Conservation (phyloP, 495 filamentous ascomycete species). For the Penicillium roqueforti region DNA sequence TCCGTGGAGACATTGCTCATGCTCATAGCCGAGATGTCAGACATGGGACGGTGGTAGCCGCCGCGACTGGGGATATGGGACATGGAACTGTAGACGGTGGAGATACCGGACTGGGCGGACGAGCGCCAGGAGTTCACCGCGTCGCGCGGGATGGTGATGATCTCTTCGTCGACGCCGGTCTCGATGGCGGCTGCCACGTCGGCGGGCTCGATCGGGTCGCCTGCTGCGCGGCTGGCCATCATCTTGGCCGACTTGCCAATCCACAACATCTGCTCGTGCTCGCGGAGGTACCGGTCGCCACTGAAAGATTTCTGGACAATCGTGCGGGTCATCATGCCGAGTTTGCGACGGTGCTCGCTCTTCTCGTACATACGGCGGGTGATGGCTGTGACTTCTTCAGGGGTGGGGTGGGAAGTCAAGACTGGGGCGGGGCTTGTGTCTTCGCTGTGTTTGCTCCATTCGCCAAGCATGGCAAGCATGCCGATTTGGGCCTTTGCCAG, state of each 20-base stretch:
- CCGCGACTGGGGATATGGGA: conserved; percentile 26
- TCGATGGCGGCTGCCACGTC: conserved; percentile 29
- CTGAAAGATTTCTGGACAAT: conserved; percentile 61
- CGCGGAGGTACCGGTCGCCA: conserved; percentile 58
- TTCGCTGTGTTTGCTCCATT: conserved; percentile 54
- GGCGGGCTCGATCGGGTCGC: conserved; percentile 23
- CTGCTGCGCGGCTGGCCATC: conserved; percentile 33
- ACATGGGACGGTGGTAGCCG: conserved; percentile 20
- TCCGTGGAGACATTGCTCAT: conserved; percentile 35
- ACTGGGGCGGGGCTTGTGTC: conserved; percentile 43
- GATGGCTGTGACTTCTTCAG: conserved; percentile 50
- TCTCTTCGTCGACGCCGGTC: conserved; percentile 35
- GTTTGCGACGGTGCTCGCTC: conserved; percentile 50
- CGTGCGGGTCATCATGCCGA: conserved; percentile 57
- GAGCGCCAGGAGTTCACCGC: conserved; percentile 41
- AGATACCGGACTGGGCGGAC: conserved; percentile 35
- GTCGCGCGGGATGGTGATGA: conserved; percentile 38
- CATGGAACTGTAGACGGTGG: conserved; percentile 31
- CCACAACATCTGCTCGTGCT: conserved; percentile 70
- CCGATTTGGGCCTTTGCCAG: conserved; percentile 60
- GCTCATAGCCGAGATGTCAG: conserved; percentile 29
- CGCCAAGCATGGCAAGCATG: conserved; percentile 55
- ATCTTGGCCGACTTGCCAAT: conserved; percentile 49
- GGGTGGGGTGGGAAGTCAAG: conserved; percentile 46
- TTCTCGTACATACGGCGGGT: conserved; percentile 61